Percentiles rank a stretch among this genome's conserved stretches.
phyloP scores from a whole-genome alignment of 1,139 yeast genomes.

The Geotrichum aggregatum region DNA sequence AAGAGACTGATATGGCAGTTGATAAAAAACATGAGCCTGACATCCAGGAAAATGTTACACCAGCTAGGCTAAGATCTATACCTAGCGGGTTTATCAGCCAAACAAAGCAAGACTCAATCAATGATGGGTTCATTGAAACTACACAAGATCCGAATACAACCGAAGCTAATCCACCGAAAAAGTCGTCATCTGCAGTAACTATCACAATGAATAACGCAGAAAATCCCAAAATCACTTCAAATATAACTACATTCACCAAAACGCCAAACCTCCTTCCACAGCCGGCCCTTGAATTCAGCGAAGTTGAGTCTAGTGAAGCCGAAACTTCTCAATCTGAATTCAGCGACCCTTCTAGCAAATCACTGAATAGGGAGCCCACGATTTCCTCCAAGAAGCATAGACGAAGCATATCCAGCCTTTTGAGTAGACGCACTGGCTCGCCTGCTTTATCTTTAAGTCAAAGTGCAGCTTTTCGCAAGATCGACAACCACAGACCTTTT shows the following conservation, averaged over 20 bases:
- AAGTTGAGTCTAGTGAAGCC: conserved; percentile 1
- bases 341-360: not conserved
- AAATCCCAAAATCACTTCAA: not conserved
- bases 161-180: conserved; percentile 12
- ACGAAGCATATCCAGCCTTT: conserved; percentile 14
- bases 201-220: conserved; percentile 12
- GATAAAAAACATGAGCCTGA: too few relatives aligned
- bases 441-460: conserved; percentile 15
- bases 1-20: too few relatives aligned
- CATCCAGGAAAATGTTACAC: too few relatives aligned
- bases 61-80: too few relatives aligned
- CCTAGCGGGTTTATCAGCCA: too few relatives aligned
- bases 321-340: conserved; percentile 9
- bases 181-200: conserved; percentile 17
- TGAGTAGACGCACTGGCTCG: conserved; percentile 17
- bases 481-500: conserved; percentile 15
- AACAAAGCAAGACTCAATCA: too few relatives aligned
- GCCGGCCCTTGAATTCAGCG: not conserved
- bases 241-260: not conserved
- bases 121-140: not conserved
- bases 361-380: not conserved
- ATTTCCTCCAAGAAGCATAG: conserved; percentile 8
- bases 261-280: not conserved
- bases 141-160: not conserved
- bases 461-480: conserved; percentile 11